Base-by-base conservation (phyloP, 2,329 filamentous ascomycete species). In the Phaeoacremonium minimum region DNA sequence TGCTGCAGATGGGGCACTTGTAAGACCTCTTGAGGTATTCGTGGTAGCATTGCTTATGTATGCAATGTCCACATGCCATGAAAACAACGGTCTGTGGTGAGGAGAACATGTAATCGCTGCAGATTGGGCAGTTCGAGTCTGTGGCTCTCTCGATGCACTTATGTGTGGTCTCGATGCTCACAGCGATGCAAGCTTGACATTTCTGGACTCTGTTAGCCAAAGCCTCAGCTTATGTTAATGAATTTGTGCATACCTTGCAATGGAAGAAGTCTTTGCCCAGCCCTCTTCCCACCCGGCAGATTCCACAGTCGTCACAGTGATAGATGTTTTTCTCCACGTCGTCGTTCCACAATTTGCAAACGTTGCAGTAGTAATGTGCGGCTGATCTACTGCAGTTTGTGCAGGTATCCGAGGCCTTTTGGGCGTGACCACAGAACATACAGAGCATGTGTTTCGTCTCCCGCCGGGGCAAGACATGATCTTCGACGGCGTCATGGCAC, bases 291-390 rank as follows among this genome's bases (percentile, higher is more conserved):
- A 90, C 83, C 40, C 93, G 78, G 57, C 93, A 98, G 43, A 98
- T 95, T 5, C 93, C 93, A 60, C 93, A 98, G 53, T 97, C 93
- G 52, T 82, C 77, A 60, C 93, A 98, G 57, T 98, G 93, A 56
- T 98, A 98, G 39, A 97, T 95, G 46, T 83, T 85, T 59, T 94
- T 96, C 47, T 80, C 83, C 37, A 81, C 78, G 48, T 96, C 87
- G 53, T 97, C 89, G 53, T 97, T 91, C 93, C 93, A 98, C 2
- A 98, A 73, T 63, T 96, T 96, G 71, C 93, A 98, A 37, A 93
- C 85, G 36, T 80, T 77, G 64, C 93, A 98, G 57, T 94, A 98
- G 60, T 97, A 97, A 53, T 85, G 85, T 11, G 91, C 89, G 6
- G 87, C 79, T 40, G 80, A 77, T 47, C 81, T 79, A 14, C 82